Evolutionary conservation across 306 rosid genomes (phyloP).

Genomic region (Rubus idaeus): DNA sequence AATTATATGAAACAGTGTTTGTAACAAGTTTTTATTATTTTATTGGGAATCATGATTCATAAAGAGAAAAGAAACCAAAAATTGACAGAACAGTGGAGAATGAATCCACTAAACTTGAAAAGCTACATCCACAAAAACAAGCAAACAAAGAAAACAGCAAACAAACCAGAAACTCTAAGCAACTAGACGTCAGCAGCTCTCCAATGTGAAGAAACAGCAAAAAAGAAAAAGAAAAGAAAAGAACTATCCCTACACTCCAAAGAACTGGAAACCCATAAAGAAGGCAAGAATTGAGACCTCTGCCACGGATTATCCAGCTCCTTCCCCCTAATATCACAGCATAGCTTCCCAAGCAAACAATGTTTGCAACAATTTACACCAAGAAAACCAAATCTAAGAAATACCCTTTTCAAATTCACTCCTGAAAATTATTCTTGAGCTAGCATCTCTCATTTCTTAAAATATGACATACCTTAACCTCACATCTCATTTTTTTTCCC

Average conservation of each 20-base stretch:
- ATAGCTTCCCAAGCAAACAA: not conserved
- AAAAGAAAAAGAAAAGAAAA: not conserved
- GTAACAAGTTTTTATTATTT: not conserved
- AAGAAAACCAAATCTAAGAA: not conserved
- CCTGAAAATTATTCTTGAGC: not conserved
- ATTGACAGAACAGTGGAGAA: not conserved
- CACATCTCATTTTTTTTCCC: not conserved
- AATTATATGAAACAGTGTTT: not conserved
- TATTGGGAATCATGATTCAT: not conserved
- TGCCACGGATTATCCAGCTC: not conserved
- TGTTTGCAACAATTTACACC: not conserved
- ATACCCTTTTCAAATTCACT: not conserved
- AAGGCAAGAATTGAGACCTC: not conserved
- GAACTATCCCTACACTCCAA: not conserved
- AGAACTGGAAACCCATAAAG: not conserved
- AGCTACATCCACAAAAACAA: not conserved
- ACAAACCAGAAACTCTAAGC: too few relatives aligned
- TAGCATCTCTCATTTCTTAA: not conserved
- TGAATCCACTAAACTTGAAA: not conserved
- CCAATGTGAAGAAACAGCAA: not conserved
- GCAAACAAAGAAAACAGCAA: not conserved
- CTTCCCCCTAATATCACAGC: not conserved
- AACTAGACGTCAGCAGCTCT: too few relatives aligned
- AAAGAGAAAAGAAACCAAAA: not conserved
- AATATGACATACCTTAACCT: not conserved